Evolutionary conservation across 768 basidiomycete species (phyloP), one percentile per base, ranked within the genome.

Genomic region (Boletellus ananas): DNA sequence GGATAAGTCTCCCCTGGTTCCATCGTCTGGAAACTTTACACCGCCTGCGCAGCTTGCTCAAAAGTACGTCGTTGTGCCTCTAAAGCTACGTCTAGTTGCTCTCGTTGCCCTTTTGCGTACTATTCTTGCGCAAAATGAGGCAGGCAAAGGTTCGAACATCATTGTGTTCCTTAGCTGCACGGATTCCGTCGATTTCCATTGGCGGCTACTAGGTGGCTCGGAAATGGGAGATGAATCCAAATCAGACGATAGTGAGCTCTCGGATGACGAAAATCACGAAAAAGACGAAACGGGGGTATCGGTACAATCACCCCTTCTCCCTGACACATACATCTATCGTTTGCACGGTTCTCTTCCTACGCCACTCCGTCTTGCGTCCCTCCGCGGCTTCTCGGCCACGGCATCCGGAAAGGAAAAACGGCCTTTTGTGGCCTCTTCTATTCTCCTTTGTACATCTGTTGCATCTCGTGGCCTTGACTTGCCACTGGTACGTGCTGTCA

Each of bases 391-490:
- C 70, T 80, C 91, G 31, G 75, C 74, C 34, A 62, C 58, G 44
- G 58, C 68, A 6, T 58, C 68, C 16, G 50, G 63, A 4, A 74
- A 70, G 45, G 45, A 54, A n/a, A 63, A 59, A 58, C 57, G 49
- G 52, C 55, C 64, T 54, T 57, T 56, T 31, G 58, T 71, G 3
- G 66, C 70, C 0, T 79, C 83, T 4, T 84, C 94, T 1, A 78
- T 99, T 43, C 77, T 99, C 4, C 77, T 98, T 39, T 97, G 94
- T 66, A 99, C 96, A 1, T 95, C 93, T 9, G 94, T 99, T 45
- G 96, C 96, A 3, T 94, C 96, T n/a, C 91, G 96, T 64, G 96
- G 96, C 63, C 79, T 99, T 21, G 95, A 98, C 70, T 74, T 99
- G 23, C 94, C 94, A 6, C 78, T 90, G n/a, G 94, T 98, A 7